Base-by-base conservation (phyloP, 2,329 filamentous ascomycete genomes). In the Aschersonia sp. region DNA sequence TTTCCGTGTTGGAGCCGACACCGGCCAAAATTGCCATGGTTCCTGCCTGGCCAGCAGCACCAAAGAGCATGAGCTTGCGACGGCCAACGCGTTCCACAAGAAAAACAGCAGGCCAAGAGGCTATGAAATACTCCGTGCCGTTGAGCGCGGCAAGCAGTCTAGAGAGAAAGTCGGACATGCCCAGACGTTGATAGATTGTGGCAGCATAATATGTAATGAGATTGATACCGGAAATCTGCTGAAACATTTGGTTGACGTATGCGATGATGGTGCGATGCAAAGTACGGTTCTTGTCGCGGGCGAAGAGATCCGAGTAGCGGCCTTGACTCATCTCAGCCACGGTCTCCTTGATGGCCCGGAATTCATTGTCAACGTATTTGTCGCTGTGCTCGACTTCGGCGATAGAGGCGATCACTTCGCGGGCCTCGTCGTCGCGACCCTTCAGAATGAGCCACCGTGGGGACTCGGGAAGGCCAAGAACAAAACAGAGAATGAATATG, bases 11-110 rank as follows among this genome's bases (percentile, higher is more conserved):
- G 0, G 70, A 72, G 52, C 77, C 79, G 49, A 83, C 66, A 35
- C 70, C 68, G 0, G 72, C 68, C 39, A 79, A 67, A 39, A 86
- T 70, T 2, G 79, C 73, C 83, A 87, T 86, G 46, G 76, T 70
- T 1, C 63, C 67, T 1, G 75, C 78, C 59, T 83, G 78, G 50
- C 78, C 78, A 2, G 72, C 58, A 39, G 77, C 78, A 47, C 83
- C 83, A 52, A 85, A 76, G 14, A 87, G 64, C 81, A 88, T 87
- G 51, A 87, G 72, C 57, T 76, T 75, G 14, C 83, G 73, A 31
- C 84, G 78, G 9, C 81, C 81, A 4, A 81, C 75, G 2, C 75
- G 72, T 60, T 84, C 80, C 39, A 83, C 78, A 30, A 82, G 68
- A 59, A 79, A 79, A 22, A 75, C 69, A 1, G 71, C 68, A 0